Evolutionary conservation across 345 rosid genomes (phyloP), one percentile per base, ranked within the genome.

Genomic region (Mallotus nudiflorus): DNA sequence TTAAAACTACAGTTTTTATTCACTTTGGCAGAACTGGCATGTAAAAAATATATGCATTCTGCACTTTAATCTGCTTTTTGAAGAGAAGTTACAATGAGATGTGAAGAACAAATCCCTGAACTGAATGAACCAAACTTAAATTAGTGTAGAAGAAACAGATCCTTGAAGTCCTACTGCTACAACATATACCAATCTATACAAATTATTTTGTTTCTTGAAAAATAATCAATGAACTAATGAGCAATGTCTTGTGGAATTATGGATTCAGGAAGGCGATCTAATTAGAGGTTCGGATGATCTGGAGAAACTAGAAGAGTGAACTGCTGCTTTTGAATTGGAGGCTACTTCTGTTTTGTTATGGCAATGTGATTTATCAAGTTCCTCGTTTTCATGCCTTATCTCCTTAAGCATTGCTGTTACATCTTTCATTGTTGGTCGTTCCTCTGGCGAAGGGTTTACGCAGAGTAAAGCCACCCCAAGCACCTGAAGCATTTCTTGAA

Each of bases 361-460:
- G 39, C 72, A 63, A 60, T 68, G 71, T 29, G 83, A 74, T 69
- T 86, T 86, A 24, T 83, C 87, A 10, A 50, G 49, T 42, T 88
- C 89, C 42, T 82, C 85, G 20, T 74, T 73, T 66, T 82, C 91
- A 22, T 84, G 84, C 71, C 85, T 81, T 71, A 89, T 82, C 81
- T 80, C 91, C 53, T 73, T 77, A 48, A 89, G 81, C 89, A 89
- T 78, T 67, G 85, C 89, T n/a, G 84, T 79, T 14, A 89, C 84
- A 29, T 89, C 94, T 70, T 80, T 89, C 94, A 89, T 87, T 51
- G 88, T 53, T 4, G 94, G 94, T 57, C 94, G 75, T 42, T 89
- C 91, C 42, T 82, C 88, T 0, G 91, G 91, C 42, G 64, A 72
- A 50, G 84, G 78, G 68, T 82, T 82, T 19, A 85, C 89, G 7